Percentiles rank a stretch among this genome's conserved stretches.
phyloP scores from a whole-genome alignment of 371 early-diverging fungal genomes.

The Mucor sp. region DNA sequence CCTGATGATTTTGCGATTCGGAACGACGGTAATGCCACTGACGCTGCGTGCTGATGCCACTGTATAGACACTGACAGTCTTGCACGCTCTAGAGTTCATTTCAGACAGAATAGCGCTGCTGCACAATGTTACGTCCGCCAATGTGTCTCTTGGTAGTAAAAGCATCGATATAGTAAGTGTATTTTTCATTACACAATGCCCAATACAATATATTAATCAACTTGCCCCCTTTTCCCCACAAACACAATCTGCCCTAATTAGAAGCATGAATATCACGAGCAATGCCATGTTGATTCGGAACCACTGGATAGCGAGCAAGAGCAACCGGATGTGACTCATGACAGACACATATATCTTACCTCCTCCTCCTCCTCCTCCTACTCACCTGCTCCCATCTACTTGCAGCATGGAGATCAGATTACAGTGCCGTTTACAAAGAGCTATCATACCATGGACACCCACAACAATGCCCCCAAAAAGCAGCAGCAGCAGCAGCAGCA shows the following conservation, averaged over 20 bases:
- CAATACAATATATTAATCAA: background rate
- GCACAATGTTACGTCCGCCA: background rate
- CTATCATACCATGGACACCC: background rate
- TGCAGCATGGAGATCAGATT: conserved; percentile 22
- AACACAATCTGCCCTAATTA: conserved; percentile 1
- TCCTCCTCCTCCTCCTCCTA: background rate
- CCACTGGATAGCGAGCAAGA: background rate
- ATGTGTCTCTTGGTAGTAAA: background rate
- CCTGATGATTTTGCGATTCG: background rate
- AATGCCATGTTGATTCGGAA: background rate
- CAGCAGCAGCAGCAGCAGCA: background rate
- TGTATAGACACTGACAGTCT: background rate
- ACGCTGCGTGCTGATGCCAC: too few relatives aligned
- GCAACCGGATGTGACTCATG: conserved; percentile 3
- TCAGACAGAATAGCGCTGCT: background rate
- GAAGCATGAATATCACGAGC: conserved; percentile 13
- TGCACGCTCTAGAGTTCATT: background rate
- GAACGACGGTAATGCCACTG: background rate
- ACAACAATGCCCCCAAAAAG: background rate
- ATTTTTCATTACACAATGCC: background rate
- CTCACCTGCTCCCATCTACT: conserved; percentile 13
- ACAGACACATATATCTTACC: background rate
- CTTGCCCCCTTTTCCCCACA: background rate
- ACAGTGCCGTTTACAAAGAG: conserved; percentile 5
- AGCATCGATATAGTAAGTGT: background rate